Conservation (phyloP, 371 early-diverging fungal genomes). For the Funneliformis caledonium region DNA sequence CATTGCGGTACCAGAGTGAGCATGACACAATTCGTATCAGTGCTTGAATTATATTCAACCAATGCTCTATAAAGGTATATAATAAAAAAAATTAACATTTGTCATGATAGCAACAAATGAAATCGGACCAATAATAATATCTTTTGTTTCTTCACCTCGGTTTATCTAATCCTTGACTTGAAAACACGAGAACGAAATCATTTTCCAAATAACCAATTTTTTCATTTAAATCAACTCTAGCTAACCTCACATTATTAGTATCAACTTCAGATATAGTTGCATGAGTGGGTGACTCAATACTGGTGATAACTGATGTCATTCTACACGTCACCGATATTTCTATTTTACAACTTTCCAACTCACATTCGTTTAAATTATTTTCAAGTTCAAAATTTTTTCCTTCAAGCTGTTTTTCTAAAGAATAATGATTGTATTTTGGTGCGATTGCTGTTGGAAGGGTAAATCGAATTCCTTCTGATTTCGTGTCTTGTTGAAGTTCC, state of each 20-base stretch:
- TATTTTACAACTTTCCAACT: not conserved
- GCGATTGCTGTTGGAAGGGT: constrained; percentile 47
- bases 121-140: constrained; percentile 37
- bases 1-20: constrained; percentile 53
- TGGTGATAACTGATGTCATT: constrained; percentile 7
- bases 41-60: constrained; percentile 47
- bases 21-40: constrained; percentile 47
- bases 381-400: constrained; percentile 20
- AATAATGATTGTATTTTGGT: constrained; percentile 46
- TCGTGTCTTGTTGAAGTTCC: constrained; percentile 50
- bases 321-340: constrained; percentile 22
- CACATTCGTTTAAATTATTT: not conserved
- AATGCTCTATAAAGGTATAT: constrained; percentile 47
- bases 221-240: constrained; percentile 9
- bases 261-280: not conserved
- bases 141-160: constrained; percentile 31
- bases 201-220: constrained; percentile 22
- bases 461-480: constrained; percentile 51
- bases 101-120: not conserved
- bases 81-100: constrained; percentile 27
- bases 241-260: not conserved
- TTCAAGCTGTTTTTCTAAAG: constrained; percentile 37
- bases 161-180: constrained; percentile 35
- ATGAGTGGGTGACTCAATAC: constrained; percentile 15
- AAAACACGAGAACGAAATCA: constrained; percentile 31